Evolutionary conservation across 2,329 filamentous ascomycete species (phyloP).

Genomic region (Clarireedia monteithiana): DNA sequence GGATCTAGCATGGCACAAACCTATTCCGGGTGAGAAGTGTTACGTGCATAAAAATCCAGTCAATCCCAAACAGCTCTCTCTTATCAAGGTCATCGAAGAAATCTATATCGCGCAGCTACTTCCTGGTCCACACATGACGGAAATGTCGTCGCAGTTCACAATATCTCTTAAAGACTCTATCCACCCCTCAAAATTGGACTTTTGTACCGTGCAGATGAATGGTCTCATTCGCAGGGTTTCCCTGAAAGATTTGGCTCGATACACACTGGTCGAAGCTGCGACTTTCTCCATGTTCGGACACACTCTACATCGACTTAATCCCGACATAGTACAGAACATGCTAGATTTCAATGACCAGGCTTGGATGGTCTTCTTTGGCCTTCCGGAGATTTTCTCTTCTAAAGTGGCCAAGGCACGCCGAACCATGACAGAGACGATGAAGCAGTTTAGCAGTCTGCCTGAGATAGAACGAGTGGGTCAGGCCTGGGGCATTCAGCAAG

Average conservation of each 20-base stretch:
- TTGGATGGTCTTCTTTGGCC: constrained; percentile 5
- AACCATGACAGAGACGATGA: constrained; percentile 1
- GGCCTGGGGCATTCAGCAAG: background rate
- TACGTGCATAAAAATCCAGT: constrained; percentile 2
- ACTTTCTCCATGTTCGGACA: constrained; percentile 5
- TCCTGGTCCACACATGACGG: background rate
- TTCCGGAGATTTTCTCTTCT: constrained; percentile 1
- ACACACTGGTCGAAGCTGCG: constrained; percentile 1
- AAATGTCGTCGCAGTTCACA: constrained; percentile 1
- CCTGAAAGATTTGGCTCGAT: background rate
- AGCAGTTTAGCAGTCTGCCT: background rate
- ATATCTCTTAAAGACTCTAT: background rate
- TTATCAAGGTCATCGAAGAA: constrained; percentile 1
- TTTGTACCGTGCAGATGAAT: background rate
- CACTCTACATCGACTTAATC: constrained; percentile 1
- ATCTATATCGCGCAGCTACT: constrained; percentile 1
- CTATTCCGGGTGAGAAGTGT: background rate
- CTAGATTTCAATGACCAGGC: background rate
- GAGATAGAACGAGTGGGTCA: background rate
- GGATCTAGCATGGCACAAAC: background rate
- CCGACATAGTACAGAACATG: constrained; percentile 2
- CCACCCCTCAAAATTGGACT: constrained; percentile 1
- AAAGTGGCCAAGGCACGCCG: constrained; percentile 2
- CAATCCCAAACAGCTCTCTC: constrained; percentile 1
- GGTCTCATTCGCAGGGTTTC: background rate